Percentiles rank a stretch among this genome's conserved stretches.
Evolutionary conservation across 169 alveolate species (phyloP).

Genomic region (Cryptosporidium sp.): DNA sequence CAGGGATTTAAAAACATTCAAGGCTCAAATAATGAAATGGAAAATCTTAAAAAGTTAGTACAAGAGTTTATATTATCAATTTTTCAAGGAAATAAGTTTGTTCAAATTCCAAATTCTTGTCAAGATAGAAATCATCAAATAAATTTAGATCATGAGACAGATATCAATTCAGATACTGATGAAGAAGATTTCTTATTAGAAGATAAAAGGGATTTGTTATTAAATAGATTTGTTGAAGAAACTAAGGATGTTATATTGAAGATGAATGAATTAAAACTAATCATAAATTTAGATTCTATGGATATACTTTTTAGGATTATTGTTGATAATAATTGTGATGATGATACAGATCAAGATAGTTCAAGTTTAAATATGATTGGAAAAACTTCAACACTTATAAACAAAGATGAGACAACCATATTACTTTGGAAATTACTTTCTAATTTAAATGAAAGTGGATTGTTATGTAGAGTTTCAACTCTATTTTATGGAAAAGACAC

Average conservation of each 20-base stretch:
- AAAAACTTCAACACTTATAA: not conserved
- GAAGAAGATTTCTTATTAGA: not conserved
- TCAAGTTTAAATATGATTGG: not conserved
- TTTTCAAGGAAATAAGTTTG: not conserved
- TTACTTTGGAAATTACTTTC: conserved; percentile 45
- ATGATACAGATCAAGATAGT: too few species aligned
- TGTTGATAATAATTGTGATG: not conserved
- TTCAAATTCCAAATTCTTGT: not conserved
- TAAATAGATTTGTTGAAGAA: not conserved
- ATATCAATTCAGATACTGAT: not conserved
- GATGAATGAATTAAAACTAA: not conserved
- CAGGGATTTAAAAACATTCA: not conserved
- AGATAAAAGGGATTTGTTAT: not conserved
- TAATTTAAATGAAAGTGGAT: not conserved
- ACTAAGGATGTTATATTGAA: not conserved
- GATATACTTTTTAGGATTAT: not conserved
- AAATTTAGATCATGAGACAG: not conserved
- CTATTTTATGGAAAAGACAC: conserved; percentile 42
- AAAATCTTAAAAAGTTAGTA: not conserved
- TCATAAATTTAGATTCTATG: not conserved
- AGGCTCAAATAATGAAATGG: not conserved
- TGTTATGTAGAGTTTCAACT: conserved; percentile 14
- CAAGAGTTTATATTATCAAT: not conserved
- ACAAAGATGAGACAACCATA: conserved; percentile 46
- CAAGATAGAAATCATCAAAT: not conserved